A percentile compares a stretch with the other conserved stretches of the same genome.
These are phyloP conservation scores for Xerocomellus dryophilus DNA, from an alignment of 768 basidiomycete species.

Conservation along the genomic window DNA sequence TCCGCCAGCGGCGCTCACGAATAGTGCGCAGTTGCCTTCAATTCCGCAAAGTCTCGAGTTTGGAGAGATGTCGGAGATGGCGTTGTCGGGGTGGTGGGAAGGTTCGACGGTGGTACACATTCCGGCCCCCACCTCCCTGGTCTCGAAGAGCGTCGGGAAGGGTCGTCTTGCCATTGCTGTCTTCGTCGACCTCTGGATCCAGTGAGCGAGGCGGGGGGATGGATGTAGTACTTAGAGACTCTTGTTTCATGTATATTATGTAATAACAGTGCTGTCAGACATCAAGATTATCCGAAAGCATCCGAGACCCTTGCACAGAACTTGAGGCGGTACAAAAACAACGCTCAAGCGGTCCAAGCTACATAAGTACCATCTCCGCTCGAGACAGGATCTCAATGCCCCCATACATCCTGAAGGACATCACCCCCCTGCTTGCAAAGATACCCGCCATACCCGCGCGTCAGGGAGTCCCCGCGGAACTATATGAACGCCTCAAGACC, in stretches of 20 bases:
- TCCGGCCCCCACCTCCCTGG: slow-evolving; percentile 19
- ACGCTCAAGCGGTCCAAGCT: background rate
- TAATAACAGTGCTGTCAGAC: too few species aligned
- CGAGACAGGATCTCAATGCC: slow-evolving; percentile 7
- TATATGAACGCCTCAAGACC: slow-evolving; percentile 3
- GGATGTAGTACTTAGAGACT: too few species aligned
- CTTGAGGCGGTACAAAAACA: background rate
- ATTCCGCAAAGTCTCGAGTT: slow-evolving; percentile 58
- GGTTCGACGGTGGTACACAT: slow-evolving; percentile 40
- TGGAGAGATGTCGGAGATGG: slow-evolving; percentile 41
- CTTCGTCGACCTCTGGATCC: background rate
- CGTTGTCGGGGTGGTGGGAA: slow-evolving; percentile 62
- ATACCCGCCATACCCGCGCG: slow-evolving; percentile 11
- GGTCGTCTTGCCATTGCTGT: background rate
- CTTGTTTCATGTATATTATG: too few species aligned
- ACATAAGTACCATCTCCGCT: background rate
- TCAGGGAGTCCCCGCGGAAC: background rate
- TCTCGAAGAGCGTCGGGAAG: slow-evolving; percentile 11
- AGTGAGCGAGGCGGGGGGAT: too few species aligned
- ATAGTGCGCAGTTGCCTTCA: slow-evolving; percentile 51
- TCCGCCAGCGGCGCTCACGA: slow-evolving; percentile 35
- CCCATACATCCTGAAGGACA: slow-evolving; percentile 2
- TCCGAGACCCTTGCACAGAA: too few species aligned
- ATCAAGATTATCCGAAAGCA: too few species aligned
- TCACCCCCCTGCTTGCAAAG: slow-evolving; percentile 8